phyloP scores from a whole-genome alignment of 1,284 basidiomycete species.

The Coniferiporia sulphurascens region DNA sequence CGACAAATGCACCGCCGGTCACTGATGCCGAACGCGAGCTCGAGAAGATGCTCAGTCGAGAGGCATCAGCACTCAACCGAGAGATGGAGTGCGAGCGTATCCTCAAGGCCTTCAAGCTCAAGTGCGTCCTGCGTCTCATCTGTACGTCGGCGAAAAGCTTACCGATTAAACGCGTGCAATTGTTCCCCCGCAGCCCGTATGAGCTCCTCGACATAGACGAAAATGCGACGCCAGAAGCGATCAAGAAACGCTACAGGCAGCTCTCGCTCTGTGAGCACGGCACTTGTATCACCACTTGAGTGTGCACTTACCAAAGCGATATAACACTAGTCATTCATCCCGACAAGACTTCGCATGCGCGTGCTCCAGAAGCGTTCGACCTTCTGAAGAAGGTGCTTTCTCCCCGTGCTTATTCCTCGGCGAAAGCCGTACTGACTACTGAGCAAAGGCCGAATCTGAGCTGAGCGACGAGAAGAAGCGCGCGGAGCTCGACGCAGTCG shows the following conservation, averaged over 20 bases:
- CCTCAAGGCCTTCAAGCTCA: conserved; percentile 78
- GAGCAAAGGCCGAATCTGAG: conserved; percentile 69
- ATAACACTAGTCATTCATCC: conserved; percentile 73
- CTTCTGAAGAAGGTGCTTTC: conserved; percentile 71
- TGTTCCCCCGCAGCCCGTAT: conserved; percentile 51
- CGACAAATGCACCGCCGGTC: neutral
- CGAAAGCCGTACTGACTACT: neutral
- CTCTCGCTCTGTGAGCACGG: conserved; percentile 67
- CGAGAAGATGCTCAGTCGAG: conserved; percentile 71
- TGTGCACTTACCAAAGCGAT: conserved; percentile 33
- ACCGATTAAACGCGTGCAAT: conserved; percentile 3
- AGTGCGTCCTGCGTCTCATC: too few species aligned
- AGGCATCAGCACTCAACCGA: conserved; percentile 78
- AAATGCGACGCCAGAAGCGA: conserved; percentile 57
- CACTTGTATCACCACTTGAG: conserved; percentile 14
- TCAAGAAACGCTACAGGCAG: conserved; percentile 79
- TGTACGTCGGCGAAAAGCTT: too few species aligned
- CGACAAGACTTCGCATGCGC: conserved; percentile 74
- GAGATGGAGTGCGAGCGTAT: conserved; percentile 84
- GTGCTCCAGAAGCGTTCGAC: conserved; percentile 81
- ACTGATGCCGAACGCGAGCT: conserved; percentile 54
- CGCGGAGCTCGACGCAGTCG: conserved; percentile 72
- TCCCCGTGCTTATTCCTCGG: neutral
- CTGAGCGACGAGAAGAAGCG: conserved; percentile 69
- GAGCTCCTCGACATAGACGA: conserved; percentile 70